These are phyloP conservation scores for Diaporthe humulicola DNA, from an alignment of 2,329 filamentous ascomycete genomes.

Conservation along the genomic window DNA sequence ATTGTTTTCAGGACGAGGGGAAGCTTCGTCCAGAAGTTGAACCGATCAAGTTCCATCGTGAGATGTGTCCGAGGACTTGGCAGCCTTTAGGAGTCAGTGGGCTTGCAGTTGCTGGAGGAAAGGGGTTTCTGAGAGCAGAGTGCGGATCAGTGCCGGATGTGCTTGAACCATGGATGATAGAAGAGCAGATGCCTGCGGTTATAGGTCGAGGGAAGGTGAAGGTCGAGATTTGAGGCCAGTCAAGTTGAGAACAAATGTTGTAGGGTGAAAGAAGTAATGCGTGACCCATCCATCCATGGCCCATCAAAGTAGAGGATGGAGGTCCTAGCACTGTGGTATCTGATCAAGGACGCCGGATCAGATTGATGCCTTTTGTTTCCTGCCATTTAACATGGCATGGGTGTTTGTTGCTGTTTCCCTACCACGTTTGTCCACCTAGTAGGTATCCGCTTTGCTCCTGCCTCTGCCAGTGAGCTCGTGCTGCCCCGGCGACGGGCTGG, in stretches of 20 bases:
- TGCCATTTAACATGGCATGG: neutral
- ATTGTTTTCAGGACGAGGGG: conserved; percentile 48
- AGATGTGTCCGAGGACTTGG: neutral
- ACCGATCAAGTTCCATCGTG: conserved; percentile 46
- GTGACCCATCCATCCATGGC: no score
- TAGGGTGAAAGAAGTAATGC: neutral
- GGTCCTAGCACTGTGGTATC: neutral
- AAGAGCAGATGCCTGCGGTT: neutral
- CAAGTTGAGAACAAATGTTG: neutral
- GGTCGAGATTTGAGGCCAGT: neutral
- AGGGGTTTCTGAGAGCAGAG: neutral
- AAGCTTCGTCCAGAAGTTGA: conserved; percentile 48
- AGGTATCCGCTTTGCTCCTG: neutral
- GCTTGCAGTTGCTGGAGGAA: neutral
- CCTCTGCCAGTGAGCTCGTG: neutral
- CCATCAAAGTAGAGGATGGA: neutral
- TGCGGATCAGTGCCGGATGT: neutral
- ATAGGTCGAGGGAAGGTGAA: neutral
- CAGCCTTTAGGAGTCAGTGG: neutral
- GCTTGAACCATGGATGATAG: neutral
- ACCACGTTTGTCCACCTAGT: neutral
- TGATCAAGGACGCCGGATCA: neutral
- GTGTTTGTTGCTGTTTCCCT: conserved; percentile 16
- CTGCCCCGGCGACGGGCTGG: no score
- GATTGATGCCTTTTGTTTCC: neutral